Percentiles rank a stretch among this genome's conserved stretches.
Conservation (phyloP, 2,329 filamentous ascomycete species). For the Beauveria brongniartii region DNA sequence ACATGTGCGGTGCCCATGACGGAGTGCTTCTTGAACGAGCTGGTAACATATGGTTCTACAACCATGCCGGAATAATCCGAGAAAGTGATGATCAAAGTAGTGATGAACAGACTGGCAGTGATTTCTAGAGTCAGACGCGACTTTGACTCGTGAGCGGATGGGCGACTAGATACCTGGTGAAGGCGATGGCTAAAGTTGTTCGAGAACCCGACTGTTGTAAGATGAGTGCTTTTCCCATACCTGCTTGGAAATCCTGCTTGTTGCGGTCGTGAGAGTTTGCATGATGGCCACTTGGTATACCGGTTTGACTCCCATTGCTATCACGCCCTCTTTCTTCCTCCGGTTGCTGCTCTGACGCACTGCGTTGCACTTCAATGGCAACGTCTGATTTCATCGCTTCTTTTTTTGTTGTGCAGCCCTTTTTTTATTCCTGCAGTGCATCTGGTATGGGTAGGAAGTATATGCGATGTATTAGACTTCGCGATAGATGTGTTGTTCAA, state of each 20-base stretch:
- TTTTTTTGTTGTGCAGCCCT: background rate
- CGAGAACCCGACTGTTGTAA: background rate
- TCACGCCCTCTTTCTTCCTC: background rate
- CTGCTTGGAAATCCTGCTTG: background rate
- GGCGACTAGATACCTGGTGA: background rate
- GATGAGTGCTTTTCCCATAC: background rate
- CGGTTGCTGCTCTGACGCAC: too few relatives aligned
- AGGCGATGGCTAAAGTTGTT: background rate
- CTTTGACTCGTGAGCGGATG: background rate
- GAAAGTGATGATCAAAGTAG: constrained; percentile 24
- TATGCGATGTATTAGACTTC: background rate
- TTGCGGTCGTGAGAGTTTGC: too few relatives aligned
- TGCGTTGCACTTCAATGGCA: background rate
- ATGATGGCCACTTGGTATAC: too few relatives aligned
- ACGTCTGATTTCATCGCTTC: background rate
- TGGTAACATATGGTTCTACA: constrained; percentile 26
- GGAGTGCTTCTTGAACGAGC: constrained; percentile 38
- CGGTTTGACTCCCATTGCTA: background rate
- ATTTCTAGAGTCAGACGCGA: background rate
- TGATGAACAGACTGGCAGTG: constrained; percentile 20
- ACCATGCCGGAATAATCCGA: constrained; percentile 24
- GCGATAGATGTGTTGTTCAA: background rate
- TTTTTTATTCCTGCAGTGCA: background rate
- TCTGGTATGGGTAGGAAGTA: background rate
- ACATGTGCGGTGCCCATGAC: constrained; percentile 40